Evolutionary conservation across 1,284 basidiomycete species (phyloP).

Genomic region (Puccinia hordei): DNA sequence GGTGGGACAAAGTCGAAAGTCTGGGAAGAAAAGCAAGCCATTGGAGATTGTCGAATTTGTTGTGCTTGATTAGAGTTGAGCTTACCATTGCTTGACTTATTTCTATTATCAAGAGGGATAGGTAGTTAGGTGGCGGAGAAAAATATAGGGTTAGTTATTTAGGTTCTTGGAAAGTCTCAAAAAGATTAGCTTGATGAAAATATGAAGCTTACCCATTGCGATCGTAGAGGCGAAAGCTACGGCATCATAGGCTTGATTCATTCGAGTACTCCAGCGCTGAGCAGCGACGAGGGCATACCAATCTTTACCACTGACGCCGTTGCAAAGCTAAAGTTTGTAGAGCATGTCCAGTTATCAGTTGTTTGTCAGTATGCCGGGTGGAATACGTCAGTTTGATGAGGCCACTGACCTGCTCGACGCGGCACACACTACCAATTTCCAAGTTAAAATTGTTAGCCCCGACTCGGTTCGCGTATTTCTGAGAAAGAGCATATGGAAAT

Average conservation of each 20-base stretch:
- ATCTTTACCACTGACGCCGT: conserved; percentile 47
- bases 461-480: conserved; percentile 49
- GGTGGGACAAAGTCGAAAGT: conserved; percentile 48
- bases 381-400: not conserved
- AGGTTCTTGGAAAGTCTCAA: not conserved
- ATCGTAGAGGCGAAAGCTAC: conserved; percentile 41
- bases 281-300: conserved; percentile 51
- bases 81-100: conserved; percentile 49
- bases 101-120: conserved; percentile 24
- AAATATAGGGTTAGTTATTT: not conserved
- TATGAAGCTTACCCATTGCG: conserved; percentile 41
- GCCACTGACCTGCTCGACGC: conserved; percentile 44
- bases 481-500: not conserved
- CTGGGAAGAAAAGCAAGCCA: conserved; percentile 7
- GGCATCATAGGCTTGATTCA: conserved; percentile 46
- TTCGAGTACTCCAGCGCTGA: conserved; percentile 47
- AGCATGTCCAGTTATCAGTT: not conserved
- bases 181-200: not conserved
- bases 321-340: conserved; percentile 32
- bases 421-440: conserved; percentile 40
- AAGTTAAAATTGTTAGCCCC: conserved; percentile 50
- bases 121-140: not conserved
- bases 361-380: not conserved
- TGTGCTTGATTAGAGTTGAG: not conserved
- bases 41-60: not conserved